Evolutionary conservation across 306 rosid species (phyloP), one percentile per base, ranked within the genome.

Genomic region (Castanopsis chinensis): DNA sequence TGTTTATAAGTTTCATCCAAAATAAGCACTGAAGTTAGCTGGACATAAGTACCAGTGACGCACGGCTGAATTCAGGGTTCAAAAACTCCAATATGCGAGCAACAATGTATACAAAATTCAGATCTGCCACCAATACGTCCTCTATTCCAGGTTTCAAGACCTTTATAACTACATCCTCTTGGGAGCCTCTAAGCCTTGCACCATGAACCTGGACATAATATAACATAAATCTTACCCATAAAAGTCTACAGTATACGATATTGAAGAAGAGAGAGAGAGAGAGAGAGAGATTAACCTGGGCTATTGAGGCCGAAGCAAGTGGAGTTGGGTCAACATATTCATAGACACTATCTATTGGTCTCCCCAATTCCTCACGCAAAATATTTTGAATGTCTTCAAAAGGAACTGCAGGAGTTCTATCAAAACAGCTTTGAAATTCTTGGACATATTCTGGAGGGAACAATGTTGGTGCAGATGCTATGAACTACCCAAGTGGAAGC

Each of bases 111-210:
- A 95, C 65, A 72, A 95, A 95, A 85, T 95, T 95, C 77, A 95
- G 97, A 91, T 95, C 99, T 41, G 98, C 98, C 73, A 95, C 96
- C 80, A 95, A 54, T 86, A 90, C 76, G 78, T 95, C 99, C 82
- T 95, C 92, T 63, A 95, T 92, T 84, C 99, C 99, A 3, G 99
- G 98, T 85, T 95, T 95, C 86, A 95, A 88, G 86, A 95, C 91
- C 91, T 95, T 92, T 80, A 95, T 91, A 71, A 92, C 98, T 82
- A 95, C 98, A 84, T 95, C 99, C 77, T 92, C 97, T 77, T n/a
- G 83, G 19, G 94, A 89, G 76, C 99, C 96, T 87, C 87, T 90
- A 69, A 95, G 89, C 94, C 92, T 89, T 83, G 98, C 99, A 73
- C 86, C 94, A 78, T 95, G 99, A 84, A 95, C 99, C 99, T 92